Evolutionary conservation across 192 early-diverging fungal genomes (phyloP).

Genomic region (Martensiomyces pterosporus): DNA sequence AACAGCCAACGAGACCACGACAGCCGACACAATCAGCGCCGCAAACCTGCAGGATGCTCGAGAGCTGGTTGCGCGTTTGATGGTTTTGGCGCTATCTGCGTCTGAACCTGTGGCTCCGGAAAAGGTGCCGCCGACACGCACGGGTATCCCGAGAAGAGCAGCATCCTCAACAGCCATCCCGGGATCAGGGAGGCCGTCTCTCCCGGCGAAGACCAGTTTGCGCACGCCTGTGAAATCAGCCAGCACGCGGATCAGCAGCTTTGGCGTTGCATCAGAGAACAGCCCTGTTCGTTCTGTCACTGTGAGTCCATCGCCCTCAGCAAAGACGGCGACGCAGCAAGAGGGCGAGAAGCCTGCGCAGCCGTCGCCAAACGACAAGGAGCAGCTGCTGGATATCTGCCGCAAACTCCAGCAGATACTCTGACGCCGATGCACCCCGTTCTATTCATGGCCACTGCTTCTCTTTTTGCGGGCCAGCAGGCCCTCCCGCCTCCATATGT

Average conservation of each 20-base stretch:
- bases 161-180: constrained; percentile 10
- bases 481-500: too few species aligned
- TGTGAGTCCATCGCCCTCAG: constrained; percentile 31
- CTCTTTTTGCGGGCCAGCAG: too few species aligned
- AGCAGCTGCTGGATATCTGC: constrained; percentile 46
- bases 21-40: constrained; percentile 3
- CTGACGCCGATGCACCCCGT: too few species aligned
- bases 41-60: constrained; percentile 40
- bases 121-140: constrained; percentile 16
- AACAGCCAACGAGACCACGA: background rate
- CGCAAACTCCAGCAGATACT: constrained; percentile 42
- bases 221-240: constrained; percentile 28
- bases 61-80: constrained; percentile 44
- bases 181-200: constrained; percentile 9
- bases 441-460: too few species aligned
- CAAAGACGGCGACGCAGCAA: constrained; percentile 7
- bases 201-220: constrained; percentile 17
- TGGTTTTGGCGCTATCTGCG: constrained; percentile 45
- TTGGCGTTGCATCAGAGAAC: constrained; percentile 44
- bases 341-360: constrained; percentile 16
- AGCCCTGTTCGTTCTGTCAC: constrained; percentile 37
- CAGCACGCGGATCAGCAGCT: constrained; percentile 44
- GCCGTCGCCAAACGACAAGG: constrained; percentile 12
- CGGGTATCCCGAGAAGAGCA: background rate
- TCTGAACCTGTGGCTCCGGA: constrained; percentile 19